Evolutionary conservation across 2,329 filamentous ascomycete genomes (phyloP).

Genomic region (Nothopassalora personata): DNA sequence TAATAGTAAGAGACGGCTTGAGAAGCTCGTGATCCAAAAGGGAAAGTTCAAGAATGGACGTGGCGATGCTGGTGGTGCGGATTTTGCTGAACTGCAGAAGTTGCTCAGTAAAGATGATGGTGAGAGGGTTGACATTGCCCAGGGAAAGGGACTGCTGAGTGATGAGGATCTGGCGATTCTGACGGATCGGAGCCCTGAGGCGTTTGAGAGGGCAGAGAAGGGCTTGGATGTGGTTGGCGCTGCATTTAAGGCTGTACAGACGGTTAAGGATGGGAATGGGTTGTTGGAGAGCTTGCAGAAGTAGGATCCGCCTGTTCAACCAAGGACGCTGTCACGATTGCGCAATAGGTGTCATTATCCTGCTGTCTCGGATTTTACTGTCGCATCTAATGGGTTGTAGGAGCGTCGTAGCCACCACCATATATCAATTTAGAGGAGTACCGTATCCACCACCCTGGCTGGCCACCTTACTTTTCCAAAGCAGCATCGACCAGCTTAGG

Average conservation of each 20-base stretch:
- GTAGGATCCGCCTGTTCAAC: conserved; percentile 12
- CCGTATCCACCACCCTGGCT: neutral
- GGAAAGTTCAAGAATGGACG: conserved; percentile 63
- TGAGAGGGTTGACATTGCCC: conserved; percentile 52
- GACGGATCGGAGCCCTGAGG: conserved; percentile 66
- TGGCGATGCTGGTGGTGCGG: conserved; percentile 42
- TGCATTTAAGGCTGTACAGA: conserved; percentile 59
- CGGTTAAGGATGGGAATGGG: conserved; percentile 51
- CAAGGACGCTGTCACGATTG: neutral
- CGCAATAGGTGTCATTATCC: neutral
- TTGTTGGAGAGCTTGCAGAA: conserved; percentile 47
- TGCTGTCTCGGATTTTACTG: neutral
- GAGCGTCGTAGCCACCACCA: neutral
- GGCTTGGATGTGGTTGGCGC: conserved; percentile 67
- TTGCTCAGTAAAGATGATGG: conserved; percentile 60
- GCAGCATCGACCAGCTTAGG: conserved; percentile 25
- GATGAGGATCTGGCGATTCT: conserved; percentile 71
- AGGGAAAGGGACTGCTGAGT: conserved; percentile 63
- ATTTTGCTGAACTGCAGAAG: conserved; percentile 45
- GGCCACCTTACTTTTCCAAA: conserved; percentile 14
- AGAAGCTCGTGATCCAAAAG: conserved; percentile 94
- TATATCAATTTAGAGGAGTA: neutral
- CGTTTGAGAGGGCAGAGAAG: conserved; percentile 68
- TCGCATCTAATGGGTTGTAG: neutral
- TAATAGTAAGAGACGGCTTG: conserved; percentile 83